Evolutionary conservation across 2,329 filamentous ascomycete species (phyloP).

Genomic region (Fusarium hainanense): DNA sequence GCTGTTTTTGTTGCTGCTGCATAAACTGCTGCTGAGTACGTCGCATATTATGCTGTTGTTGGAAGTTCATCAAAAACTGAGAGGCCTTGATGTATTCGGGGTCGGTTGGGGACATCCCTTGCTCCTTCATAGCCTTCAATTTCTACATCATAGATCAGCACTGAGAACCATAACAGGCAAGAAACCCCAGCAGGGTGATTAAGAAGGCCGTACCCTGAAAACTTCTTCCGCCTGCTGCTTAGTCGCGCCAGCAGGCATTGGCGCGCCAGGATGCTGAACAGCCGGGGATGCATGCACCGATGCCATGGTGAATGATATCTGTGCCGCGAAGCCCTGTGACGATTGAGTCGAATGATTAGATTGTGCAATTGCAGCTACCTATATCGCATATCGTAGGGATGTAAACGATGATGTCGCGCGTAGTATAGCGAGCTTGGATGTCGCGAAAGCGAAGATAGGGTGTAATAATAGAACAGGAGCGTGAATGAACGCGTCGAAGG

Average conservation of each 20-base stretch:
- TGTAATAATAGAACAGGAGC: slow-evolving; percentile 27
- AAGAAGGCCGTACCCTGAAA: slow-evolving; percentile 65
- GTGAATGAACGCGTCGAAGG: slow-evolving; percentile 45
- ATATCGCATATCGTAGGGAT: slow-evolving; percentile 55
- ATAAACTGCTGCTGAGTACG: slow-evolving; percentile 58
- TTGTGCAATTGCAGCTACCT: slow-evolving; percentile 45
- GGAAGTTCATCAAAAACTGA: slow-evolving; percentile 77
- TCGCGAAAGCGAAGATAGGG: slow-evolving; percentile 44
- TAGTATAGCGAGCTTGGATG: slow-evolving; percentile 24
- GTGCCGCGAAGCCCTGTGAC: slow-evolving; percentile 29
- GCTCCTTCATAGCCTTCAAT: slow-evolving; percentile 88
- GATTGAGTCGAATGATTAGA: slow-evolving; percentile 44
- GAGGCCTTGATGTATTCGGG: slow-evolving; percentile 89
- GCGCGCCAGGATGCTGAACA: slow-evolving; percentile 72
- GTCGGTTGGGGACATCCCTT: slow-evolving; percentile 82
- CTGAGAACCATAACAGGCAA: not conserved
- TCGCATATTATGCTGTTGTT: slow-evolving; percentile 71
- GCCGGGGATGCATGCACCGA: slow-evolving; percentile 79
- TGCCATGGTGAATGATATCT: slow-evolving; percentile 70
- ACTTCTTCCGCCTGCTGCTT: slow-evolving; percentile 83
- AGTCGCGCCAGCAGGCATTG: slow-evolving; percentile 74
- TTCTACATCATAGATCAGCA: slow-evolving; percentile 66
- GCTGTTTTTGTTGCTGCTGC: slow-evolving; percentile 55
- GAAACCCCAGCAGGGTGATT: not conserved
- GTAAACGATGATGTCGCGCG: slow-evolving; percentile 40